Evolutionary conservation across 306 rosid species (phyloP), one percentile per base, ranked within the genome.

Genomic region (Quercus variabilis): DNA sequence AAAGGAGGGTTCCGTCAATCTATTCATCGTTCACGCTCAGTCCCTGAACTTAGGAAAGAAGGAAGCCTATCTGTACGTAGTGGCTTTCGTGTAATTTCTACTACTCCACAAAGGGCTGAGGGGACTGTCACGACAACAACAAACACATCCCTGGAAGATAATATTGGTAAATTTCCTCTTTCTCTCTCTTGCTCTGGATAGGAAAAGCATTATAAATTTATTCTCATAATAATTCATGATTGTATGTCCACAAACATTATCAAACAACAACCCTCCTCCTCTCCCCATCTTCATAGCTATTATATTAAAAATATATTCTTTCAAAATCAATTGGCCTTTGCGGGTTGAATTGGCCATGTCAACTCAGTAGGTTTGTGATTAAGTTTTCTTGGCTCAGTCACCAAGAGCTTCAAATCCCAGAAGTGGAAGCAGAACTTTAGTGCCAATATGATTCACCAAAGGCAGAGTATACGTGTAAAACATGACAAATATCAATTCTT

Each of bases 11-110:
- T 62, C 70, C 78, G 69, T 41, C 75, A 30, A 74, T 77, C 88
- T 5, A 77, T 88, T 82, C 83, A 75, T 25, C 92, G 90, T 55
- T 88, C 92, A 26, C 81, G 1, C 55, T 86, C 92, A 9, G 87
- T 86, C 15, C 92, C 92, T 2, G 82, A 28, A n/a, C 74, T 86
- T 65, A 56, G 41, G 33, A 84, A 86, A 71, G 82, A 82, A 70
- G 88, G 90, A 80, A 84, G 79, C 23, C n/a, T 78, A 76, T 56
- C 55, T 18, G 7, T 74, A 55, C 73, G 73, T 33, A 64, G 84
- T 62, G 74, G 46, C 62, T 77, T 80, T 77, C 85, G 80, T 43
- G 87, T 82, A 56, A 69, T 86, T 74, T 90, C 88, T 4, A 75
- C 82, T 80, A 81, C 90, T 15, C 88, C 90, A 12, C 80, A 57